These are phyloP conservation scores for Primulina huaijiensis DNA, from an alignment of 257 asterid genomes.

Conservation along the genomic window DNA sequence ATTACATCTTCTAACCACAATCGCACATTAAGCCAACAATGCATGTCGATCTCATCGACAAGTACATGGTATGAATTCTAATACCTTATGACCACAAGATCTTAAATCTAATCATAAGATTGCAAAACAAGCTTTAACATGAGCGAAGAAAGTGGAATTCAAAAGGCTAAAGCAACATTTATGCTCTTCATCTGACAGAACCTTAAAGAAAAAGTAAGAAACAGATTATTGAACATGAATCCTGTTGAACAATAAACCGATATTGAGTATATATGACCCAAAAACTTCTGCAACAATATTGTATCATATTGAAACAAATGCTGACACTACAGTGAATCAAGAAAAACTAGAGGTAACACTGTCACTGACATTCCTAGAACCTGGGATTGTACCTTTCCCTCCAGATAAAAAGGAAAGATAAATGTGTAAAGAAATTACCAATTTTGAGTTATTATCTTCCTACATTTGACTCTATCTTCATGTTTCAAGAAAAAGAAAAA, in stretches of 20 bases:
- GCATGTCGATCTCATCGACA: too few relatives aligned
- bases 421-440: background rate
- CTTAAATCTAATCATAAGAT: too few relatives aligned
- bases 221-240: background rate
- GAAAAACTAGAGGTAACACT: too few relatives aligned
- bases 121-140: too few relatives aligned
- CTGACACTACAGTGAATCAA: background rate
- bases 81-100: background rate
- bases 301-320: background rate
- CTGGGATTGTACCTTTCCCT: background rate
- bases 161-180: background rate
- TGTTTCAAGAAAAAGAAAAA: background rate
- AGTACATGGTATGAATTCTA: too few relatives aligned
- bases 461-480: background rate
- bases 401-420: background rate
- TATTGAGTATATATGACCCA: background rate
- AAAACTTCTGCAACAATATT: background rate
- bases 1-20: background rate
- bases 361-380: background rate
- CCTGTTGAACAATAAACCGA: background rate
- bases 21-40: background rate
- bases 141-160: background rate
- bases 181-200: background rate
- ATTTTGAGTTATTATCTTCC: background rate
- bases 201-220: background rate